These are phyloP conservation scores for Hypoxylon sp. DNA, from an alignment of 2,329 filamentous ascomycete species.

Conservation along the genomic window DNA sequence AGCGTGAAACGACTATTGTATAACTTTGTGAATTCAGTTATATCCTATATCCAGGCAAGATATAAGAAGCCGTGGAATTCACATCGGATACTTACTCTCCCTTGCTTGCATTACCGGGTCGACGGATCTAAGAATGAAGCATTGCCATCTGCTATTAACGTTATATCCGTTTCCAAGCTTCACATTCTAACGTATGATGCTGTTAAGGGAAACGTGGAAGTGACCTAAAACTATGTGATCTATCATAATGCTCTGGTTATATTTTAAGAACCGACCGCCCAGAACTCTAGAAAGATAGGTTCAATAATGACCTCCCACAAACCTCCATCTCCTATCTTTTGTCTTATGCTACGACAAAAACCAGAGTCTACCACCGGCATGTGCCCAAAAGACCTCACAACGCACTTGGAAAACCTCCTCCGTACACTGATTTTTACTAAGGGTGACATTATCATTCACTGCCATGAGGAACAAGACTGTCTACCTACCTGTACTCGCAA, in stretches of 20 bases:
- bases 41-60: background rate
- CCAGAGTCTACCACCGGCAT: no score
- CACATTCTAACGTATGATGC: background rate
- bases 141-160: background rate
- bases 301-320: background rate
- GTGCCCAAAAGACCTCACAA: no score
- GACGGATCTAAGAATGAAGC: background rate
- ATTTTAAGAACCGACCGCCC: background rate
- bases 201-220: background rate
- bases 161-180: background rate
- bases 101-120: background rate
- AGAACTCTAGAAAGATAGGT: background rate
- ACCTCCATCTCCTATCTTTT: background rate
- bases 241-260: background rate
- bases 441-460: no score
- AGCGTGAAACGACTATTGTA: no score
- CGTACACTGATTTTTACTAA: no score
- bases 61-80: background rate
- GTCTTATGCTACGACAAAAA: background rate
- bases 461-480: no score
- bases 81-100: background rate
- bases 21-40: background rate
- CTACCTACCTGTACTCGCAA: no score
- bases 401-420: background rate
- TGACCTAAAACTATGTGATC: background rate